These are phyloP conservation scores for Yarrowia sp. DNA, from an alignment of 805 yeast species.

Conservation along the genomic window DNA sequence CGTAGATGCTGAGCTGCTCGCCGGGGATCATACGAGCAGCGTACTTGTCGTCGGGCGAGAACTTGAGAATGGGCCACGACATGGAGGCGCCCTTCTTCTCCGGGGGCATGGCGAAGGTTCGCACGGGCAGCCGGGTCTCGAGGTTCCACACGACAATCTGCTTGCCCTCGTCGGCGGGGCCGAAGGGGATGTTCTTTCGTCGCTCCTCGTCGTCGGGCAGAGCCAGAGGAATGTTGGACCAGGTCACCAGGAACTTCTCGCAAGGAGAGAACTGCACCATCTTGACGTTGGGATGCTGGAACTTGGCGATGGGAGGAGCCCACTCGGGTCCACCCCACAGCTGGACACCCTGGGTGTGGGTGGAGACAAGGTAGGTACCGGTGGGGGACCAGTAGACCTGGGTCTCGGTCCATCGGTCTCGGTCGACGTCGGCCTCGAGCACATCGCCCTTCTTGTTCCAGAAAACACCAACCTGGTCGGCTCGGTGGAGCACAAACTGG, in stretches of 20 bases:
- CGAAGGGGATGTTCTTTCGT: slow-evolving; percentile 72
- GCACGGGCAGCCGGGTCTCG: slow-evolving; percentile 72
- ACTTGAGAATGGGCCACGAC: slow-evolving; percentile 95
- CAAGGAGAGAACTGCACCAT: slow-evolving; percentile 88
- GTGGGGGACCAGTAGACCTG: slow-evolving; percentile 89
- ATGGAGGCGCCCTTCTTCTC: slow-evolving; percentile 37
- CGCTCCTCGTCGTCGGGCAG: slow-evolving; percentile 61
- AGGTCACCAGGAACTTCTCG: slow-evolving; percentile 85
- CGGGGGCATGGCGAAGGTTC: slow-evolving; percentile 89
- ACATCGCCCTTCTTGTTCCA: slow-evolving; percentile 76
- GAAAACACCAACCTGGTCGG: slow-evolving; percentile 75
- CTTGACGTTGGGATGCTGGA: slow-evolving; percentile 84
- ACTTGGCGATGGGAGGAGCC: slow-evolving; percentile 44
- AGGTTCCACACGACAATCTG: slow-evolving; percentile 92
- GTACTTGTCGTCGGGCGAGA: slow-evolving; percentile 90
- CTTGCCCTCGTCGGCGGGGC: slow-evolving; percentile 86
- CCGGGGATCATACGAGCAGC: slow-evolving; percentile 95
- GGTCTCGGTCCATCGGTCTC: slow-evolving; percentile 82
- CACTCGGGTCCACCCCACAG: slow-evolving; percentile 78
- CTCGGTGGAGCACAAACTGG: slow-evolving; percentile 77
- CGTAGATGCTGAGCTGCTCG: slow-evolving; percentile 82
- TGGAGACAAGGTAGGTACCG: slow-evolving; percentile 82
- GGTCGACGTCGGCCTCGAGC: slow-evolving; percentile 74
- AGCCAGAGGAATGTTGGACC: slow-evolving; percentile 79
- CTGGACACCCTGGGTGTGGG: slow-evolving; percentile 92